Evolutionary conservation across 2,329 filamentous ascomycete genomes (phyloP).

Genomic region (Botrytis paeoniae): DNA sequence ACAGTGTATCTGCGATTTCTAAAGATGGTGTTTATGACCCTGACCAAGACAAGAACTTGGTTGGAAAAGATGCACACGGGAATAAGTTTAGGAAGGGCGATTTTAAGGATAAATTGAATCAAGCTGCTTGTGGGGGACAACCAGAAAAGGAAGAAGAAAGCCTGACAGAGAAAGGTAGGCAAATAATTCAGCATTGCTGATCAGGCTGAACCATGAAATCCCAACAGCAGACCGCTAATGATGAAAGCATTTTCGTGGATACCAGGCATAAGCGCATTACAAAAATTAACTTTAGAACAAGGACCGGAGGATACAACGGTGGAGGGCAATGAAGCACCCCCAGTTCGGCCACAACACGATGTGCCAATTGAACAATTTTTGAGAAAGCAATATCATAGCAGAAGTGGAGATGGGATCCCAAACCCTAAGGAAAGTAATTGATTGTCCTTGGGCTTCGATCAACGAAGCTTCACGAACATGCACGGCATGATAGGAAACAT

Average conservation of each 20-base stretch:
- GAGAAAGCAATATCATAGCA: constrained; percentile 33
- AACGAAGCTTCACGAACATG: background rate
- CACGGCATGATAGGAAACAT: background rate
- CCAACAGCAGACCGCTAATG: constrained; percentile 20
- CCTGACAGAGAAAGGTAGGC: constrained; percentile 30
- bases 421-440: constrained; percentile 10
- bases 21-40: constrained; percentile 21
- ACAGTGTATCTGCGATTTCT: constrained; percentile 12
- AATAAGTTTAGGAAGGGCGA: constrained; percentile 28
- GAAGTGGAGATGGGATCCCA: constrained; percentile 28
- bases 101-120: constrained; percentile 33
- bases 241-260: constrained; percentile 28
- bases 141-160: constrained; percentile 21
- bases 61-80: constrained; percentile 26
- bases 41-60: constrained; percentile 23
- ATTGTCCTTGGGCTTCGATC: background rate
- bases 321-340: constrained; percentile 22
- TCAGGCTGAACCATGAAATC: background rate
- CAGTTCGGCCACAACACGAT: constrained; percentile 33
- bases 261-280: constrained; percentile 25
- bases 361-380: constrained; percentile 36
- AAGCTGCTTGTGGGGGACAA: constrained; percentile 25
- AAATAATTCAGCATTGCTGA: background rate
- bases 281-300: constrained; percentile 23
- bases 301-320: constrained; percentile 15